Percentiles rank a stretch among this genome's conserved stretches.
Evolutionary conservation across 2,329 filamentous ascomycete species (phyloP).

Genomic region (Colletotrichum sojae): DNA sequence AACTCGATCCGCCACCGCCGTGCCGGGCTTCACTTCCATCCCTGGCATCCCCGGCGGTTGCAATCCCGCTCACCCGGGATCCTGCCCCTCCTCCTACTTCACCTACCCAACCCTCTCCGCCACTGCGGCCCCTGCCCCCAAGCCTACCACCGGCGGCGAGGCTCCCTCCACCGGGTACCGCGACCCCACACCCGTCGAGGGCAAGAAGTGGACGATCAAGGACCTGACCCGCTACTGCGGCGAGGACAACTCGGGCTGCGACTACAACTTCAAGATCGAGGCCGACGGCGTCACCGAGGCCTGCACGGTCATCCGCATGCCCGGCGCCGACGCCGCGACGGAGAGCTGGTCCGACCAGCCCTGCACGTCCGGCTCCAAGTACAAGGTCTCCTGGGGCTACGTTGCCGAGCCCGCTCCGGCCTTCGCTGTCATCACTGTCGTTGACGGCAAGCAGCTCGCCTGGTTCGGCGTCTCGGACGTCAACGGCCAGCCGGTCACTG

Average conservation of each 20-base stretch:
- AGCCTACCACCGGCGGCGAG: slow-evolving; percentile 4
- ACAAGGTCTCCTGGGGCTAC: slow-evolving; percentile 32
- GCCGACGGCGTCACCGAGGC: slow-evolving; percentile 22
- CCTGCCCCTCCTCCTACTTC: slow-evolving; percentile 7
- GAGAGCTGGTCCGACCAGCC: slow-evolving; percentile 35
- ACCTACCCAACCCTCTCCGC: slow-evolving; percentile 6
- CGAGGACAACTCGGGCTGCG: slow-evolving; percentile 20
- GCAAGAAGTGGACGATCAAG: slow-evolving; percentile 33
- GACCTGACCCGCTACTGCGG: slow-evolving; percentile 31
- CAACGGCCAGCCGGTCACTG: slow-evolving; percentile 32
- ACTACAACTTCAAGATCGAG: slow-evolving; percentile 37
- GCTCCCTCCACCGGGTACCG: slow-evolving; percentile 3
- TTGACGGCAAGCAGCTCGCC: slow-evolving; percentile 17
- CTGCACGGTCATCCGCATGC: slow-evolving; percentile 30
- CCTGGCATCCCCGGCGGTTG: slow-evolving; percentile 33
- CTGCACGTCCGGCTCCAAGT: slow-evolving; percentile 25
- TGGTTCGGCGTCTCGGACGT: slow-evolving; percentile 29
- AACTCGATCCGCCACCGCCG: slow-evolving; percentile 5
- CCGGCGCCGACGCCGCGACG: slow-evolving; percentile 13
- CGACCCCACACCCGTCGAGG: slow-evolving; percentile 14
- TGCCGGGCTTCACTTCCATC: slow-evolving; percentile 20
- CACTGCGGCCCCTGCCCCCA: slow-evolving; percentile 7
- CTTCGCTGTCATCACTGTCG: slow-evolving; percentile 21
- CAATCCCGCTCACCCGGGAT: slow-evolving; percentile 35
- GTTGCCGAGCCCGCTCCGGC: slow-evolving; percentile 1